These are phyloP conservation scores for Ascosphaera aggregata DNA, from an alignment of 2,329 filamentous ascomycete species.

Conservation along the genomic window DNA sequence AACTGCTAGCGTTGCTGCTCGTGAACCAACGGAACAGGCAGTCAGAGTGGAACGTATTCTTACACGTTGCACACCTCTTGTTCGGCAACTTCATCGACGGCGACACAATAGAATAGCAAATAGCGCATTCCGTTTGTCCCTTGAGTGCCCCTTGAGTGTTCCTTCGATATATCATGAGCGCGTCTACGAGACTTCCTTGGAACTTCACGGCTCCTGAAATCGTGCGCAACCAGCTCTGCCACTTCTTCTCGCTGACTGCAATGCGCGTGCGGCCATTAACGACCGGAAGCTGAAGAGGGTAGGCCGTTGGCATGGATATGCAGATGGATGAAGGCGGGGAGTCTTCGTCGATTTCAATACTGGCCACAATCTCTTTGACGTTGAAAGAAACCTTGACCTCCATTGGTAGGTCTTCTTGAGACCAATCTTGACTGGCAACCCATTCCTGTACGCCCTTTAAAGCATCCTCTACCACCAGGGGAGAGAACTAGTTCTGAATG, in stretches of 20 bases:
- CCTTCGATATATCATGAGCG: constrained; percentile 58
- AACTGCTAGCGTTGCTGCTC: constrained; percentile 74
- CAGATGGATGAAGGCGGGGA: constrained; percentile 58
- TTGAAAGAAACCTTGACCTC: constrained; percentile 47
- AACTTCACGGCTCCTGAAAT: constrained; percentile 88
- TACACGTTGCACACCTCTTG: constrained; percentile 79
- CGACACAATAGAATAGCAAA: constrained; percentile 88
- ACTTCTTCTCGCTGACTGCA: constrained; percentile 73
- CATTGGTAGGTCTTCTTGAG: constrained; percentile 29
- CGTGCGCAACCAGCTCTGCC: constrained; percentile 73
- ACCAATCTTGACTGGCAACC: constrained; percentile 18
- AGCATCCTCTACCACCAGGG: constrained; percentile 18
- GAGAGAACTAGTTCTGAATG: constrained; percentile 15
- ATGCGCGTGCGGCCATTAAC: constrained; percentile 64
- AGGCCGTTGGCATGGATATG: constrained; percentile 58
- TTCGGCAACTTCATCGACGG: constrained; percentile 74
- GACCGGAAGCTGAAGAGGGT: constrained; percentile 56
- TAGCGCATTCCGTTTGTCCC: constrained; percentile 85
- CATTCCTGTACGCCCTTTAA: constrained; percentile 18
- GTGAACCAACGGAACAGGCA: constrained; percentile 97
- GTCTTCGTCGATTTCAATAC: constrained; percentile 73
- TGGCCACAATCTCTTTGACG: constrained; percentile 55
- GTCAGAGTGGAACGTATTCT: constrained; percentile 71
- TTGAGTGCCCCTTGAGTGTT: constrained; percentile 78
- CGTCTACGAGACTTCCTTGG: constrained; percentile 72